phyloP scores from a whole-genome alignment of 2,329 filamentous ascomycete genomes.

The Lasiodiplodia citricola region DNA sequence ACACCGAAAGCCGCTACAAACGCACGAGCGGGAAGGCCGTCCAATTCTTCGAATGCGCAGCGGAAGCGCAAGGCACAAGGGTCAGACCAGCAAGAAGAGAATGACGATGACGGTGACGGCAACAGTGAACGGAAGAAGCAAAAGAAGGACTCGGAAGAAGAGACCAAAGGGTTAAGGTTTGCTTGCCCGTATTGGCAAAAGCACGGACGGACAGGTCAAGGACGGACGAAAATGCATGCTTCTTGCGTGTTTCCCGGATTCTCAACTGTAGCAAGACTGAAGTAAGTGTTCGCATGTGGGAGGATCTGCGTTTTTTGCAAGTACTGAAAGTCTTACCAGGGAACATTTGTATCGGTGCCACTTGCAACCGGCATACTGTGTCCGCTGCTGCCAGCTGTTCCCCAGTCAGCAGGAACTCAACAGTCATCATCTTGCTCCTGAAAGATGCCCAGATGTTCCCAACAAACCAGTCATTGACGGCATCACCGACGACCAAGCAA shows the following conservation, averaged over 20 bases:
- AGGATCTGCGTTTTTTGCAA: not conserved
- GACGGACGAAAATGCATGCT: not conserved
- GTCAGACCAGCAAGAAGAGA: not conserved
- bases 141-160: not conserved
- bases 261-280: not conserved
- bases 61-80: not conserved
- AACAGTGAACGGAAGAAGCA: not conserved
- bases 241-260: not conserved
- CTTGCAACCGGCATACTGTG: not conserved
- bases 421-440: not conserved
- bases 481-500: not conserved
- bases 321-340: not conserved
- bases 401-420: not conserved
- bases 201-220: not conserved
- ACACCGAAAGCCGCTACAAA: not conserved
- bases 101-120: not conserved
- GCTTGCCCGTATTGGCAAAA: not conserved
- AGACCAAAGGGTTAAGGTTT: not conserved
- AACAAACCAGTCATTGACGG: not conserved
- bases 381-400: not conserved
- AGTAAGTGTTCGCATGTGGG: not conserved
- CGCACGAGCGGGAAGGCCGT: not conserved
- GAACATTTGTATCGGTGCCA: conserved; percentile 2
- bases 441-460: not conserved
- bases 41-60: not conserved